phyloP scores from a whole-genome alignment of 345 rosid species.

The Ceriops zippeliana region DNA sequence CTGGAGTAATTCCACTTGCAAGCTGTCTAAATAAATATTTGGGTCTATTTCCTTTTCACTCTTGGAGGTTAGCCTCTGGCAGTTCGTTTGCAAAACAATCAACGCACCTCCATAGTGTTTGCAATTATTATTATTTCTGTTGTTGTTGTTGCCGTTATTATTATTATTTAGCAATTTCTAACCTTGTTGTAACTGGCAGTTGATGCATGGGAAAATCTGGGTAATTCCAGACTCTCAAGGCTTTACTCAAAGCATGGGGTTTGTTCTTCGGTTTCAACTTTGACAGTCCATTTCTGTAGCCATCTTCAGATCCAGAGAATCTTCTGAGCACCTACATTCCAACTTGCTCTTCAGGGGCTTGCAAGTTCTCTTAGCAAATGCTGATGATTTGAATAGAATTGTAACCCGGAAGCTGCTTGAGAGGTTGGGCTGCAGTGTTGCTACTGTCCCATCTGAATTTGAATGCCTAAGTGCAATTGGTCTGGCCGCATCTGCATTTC shows the following conservation, averaged over 20 bases:
- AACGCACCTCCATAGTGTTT: no score
- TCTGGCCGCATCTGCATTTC: conserved; percentile 48
- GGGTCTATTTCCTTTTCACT: neutral
- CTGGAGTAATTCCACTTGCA: neutral
- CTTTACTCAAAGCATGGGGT: conserved; percentile 63
- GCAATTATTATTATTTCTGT: neutral
- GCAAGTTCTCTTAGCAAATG: conserved; percentile 67
- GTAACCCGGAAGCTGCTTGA: conserved; percentile 75
- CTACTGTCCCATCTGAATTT: conserved; percentile 62
- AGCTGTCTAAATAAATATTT: neutral
- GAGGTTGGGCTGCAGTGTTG: conserved; percentile 73
- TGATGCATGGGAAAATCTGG: conserved; percentile 89
- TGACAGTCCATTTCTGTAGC: conserved; percentile 42
- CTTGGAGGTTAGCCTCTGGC: neutral
- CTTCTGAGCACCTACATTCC: conserved; percentile 51
- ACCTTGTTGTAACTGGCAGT: conserved; percentile 32
- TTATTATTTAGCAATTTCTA: neutral
- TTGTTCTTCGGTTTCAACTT: conserved; percentile 64
- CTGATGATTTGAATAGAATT: conserved; percentile 63
- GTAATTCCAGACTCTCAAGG: conserved; percentile 53
- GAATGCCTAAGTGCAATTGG: conserved; percentile 62
- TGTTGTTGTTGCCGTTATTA: no score
- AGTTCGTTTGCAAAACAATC: neutral
- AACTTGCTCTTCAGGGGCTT: conserved; percentile 62
- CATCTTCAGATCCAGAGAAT: conserved; percentile 42